Evolutionary conservation across 2,329 filamentous ascomycete genomes (phyloP).

Genomic region (Beauveria sp.): DNA sequence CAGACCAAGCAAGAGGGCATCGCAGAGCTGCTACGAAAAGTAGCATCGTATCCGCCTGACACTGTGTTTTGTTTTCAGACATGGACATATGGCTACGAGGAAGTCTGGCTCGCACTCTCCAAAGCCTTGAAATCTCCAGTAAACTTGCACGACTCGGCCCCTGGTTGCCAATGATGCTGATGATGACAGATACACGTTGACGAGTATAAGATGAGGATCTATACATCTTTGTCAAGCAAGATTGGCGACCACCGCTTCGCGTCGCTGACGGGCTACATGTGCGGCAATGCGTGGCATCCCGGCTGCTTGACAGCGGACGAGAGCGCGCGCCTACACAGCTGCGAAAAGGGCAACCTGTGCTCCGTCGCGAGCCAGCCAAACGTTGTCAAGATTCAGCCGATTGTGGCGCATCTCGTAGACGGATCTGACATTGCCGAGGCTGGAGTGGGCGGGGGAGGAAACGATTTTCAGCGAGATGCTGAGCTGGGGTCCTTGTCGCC

Average conservation of each 20-base stretch:
- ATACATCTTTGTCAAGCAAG: conserved; percentile 48
- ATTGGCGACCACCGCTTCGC: conserved; percentile 37
- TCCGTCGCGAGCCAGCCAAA: conserved; percentile 35
- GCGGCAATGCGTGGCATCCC: conserved; percentile 60
- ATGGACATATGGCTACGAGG: conserved; percentile 88
- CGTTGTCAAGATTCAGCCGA: conserved; percentile 69
- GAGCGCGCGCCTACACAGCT: conserved; percentile 70
- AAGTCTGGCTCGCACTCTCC: conserved; percentile 80
- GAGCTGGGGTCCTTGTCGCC: conserved; percentile 55
- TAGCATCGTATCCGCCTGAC: conserved; percentile 59
- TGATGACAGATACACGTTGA: conserved; percentile 65
- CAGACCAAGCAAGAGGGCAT: conserved; percentile 67
- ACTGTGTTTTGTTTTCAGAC: conserved; percentile 79
- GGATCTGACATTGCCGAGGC: conserved; percentile 62
- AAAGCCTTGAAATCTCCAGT: conserved; percentile 59
- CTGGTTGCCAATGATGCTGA: not conserved
- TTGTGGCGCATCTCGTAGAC: conserved; percentile 56
- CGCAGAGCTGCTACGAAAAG: conserved; percentile 61
- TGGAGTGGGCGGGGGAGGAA: conserved; percentile 71
- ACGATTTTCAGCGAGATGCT: conserved; percentile 61
- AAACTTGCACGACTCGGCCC: conserved; percentile 8
- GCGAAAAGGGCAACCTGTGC: conserved; percentile 65
- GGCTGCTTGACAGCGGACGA: conserved; percentile 65
- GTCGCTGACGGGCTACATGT: conserved; percentile 62
- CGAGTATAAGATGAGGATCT: conserved; percentile 68